Evolutionary conservation across 1,284 basidiomycete genomes (phyloP).

Genomic region (Rhodotorula sp.): DNA sequence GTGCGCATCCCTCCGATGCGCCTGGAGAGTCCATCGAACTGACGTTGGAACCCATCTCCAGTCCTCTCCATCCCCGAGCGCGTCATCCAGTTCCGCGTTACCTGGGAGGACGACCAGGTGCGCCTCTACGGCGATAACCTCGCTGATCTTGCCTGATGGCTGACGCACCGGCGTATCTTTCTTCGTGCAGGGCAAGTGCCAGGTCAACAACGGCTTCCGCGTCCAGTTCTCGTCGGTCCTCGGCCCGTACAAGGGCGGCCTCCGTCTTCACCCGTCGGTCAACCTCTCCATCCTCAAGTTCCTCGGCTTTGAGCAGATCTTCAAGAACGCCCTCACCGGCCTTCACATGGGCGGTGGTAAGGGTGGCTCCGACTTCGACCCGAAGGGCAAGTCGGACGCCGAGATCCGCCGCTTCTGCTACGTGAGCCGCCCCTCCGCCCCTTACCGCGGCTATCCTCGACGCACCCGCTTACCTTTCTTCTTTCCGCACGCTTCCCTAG

Average conservation of each 20-base stretch:
- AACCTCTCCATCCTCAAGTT: conserved; percentile 84
- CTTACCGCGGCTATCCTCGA: neutral
- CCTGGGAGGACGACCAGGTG: conserved; percentile 71
- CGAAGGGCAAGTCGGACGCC: conserved; percentile 75
- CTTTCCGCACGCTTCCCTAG: conserved; percentile 44
- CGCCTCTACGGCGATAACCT: neutral
- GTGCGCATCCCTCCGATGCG: conserved; percentile 49
- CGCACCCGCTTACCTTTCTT: neutral
- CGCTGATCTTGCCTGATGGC: too few species aligned
- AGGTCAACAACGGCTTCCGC: conserved; percentile 75
- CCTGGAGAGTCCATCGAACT: conserved; percentile 45
- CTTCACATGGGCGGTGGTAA: conserved; percentile 71
- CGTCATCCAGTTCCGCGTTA: conserved; percentile 68
- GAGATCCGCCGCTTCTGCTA: conserved; percentile 73
- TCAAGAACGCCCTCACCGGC: conserved; percentile 81
- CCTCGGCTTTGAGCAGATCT: conserved; percentile 79
- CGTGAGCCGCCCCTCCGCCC: conserved; percentile 47
- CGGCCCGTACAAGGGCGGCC: conserved; percentile 80
- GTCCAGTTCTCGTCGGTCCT: conserved; percentile 80
- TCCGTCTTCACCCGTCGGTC: conserved; percentile 76
- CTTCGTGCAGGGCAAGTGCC: conserved; percentile 58
- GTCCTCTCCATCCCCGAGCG: conserved; percentile 68
- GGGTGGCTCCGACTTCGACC: conserved; percentile 59
- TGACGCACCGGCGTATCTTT: neutral
- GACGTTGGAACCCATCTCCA: neutral